Evolutionary conservation across 768 basidiomycete genomes (phyloP), one percentile per base, ranked within the genome.

Genomic region (Myochromella boudieri): DNA sequence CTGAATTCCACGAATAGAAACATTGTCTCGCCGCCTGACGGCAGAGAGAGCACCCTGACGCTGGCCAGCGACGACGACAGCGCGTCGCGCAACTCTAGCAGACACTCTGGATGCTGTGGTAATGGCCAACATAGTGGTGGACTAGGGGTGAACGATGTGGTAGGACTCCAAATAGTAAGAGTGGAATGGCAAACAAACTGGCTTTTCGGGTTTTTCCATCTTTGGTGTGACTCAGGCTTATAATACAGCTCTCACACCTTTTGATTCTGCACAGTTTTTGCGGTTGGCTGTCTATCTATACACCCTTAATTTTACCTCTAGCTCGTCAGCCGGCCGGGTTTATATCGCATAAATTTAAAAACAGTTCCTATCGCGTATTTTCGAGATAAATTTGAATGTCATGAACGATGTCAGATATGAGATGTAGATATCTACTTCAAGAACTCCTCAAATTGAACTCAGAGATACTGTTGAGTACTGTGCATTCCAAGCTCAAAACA

Each of bases 21-120:
- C 58, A 37, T 59, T 61, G 28, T 50, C 54, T 47, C 59, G 67
- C 37, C 71, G 65, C 53, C 72, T 68, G 24, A 77, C 64, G 15
- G 67, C 71, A 49, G 69, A 61, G 37, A 74, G 55, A 45, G 66
- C 71, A 36, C 72, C 69, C 46, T 76, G 77, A 47, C 74, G 72
- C 48, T 70, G 75, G 25, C 73, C 71, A 32, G 77, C 76, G 37
- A 81, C 69, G 46, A 77, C 60, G 20, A 76, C 61, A 34, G 76
- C 76, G 46, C 76, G 77, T 32, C 70, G 67, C 14, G 71, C 73
- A 49, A 66, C 67, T 27, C 64, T 63, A 6, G 61, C 53, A 38
- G 64, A 62, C 39, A 71, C 53, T 46, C 70, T 67, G 26, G 68
- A 66, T 40, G 66, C 60, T 41, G 64, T 57, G 29, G 66, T 54